A percentile compares a stretch with the other conserved stretches of the same genome.
phyloP scores from a whole-genome alignment of 148 eudicot genomes.

The Salicornia ramosissima region DNA sequence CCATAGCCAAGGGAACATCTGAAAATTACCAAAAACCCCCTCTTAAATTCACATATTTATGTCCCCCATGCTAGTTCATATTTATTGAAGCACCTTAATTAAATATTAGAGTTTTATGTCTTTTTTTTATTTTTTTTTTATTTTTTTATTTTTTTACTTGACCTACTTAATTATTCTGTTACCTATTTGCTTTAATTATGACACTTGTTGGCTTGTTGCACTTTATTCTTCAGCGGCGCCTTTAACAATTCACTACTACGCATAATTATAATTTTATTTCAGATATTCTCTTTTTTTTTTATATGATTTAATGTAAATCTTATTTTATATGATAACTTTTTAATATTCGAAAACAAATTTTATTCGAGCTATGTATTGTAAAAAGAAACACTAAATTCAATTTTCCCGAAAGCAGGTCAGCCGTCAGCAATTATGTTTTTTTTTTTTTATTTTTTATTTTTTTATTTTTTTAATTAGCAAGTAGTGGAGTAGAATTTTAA shows the following conservation, averaged over 20 bases:
- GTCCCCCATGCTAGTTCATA: conserved; percentile 24
- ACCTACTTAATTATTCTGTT: conserved; percentile 20
- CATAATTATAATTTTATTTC: neutral
- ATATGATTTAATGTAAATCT: no score
- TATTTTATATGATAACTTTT: neutral
- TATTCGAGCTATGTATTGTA: neutral
- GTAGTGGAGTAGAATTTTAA: neutral
- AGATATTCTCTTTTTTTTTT: no score
- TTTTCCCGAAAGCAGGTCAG: neutral
- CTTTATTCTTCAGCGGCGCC: conserved; percentile 28
- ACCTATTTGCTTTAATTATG: conserved; percentile 26
- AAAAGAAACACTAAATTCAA: neutral
- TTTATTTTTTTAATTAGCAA: neutral
- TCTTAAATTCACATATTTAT: conserved; percentile 19
- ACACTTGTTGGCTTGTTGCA: conserved; percentile 19
- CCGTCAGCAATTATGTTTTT: no score
- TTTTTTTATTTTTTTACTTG: conserved; percentile 1
- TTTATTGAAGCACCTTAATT: conserved; percentile 2
- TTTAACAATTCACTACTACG: conserved; percentile 16
- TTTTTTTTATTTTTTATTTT: no score
- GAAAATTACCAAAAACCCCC: conserved; percentile 5
- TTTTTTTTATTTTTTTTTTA: conserved; percentile 1
- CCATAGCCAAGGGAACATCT: conserved; percentile 24
- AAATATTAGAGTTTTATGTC: no score
- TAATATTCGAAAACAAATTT: neutral